Percentiles rank a stretch among this genome's conserved stretches.
phyloP scores from a whole-genome alignment of 2,329 filamentous ascomycete genomes.

The Zasmidium cellare region DNA sequence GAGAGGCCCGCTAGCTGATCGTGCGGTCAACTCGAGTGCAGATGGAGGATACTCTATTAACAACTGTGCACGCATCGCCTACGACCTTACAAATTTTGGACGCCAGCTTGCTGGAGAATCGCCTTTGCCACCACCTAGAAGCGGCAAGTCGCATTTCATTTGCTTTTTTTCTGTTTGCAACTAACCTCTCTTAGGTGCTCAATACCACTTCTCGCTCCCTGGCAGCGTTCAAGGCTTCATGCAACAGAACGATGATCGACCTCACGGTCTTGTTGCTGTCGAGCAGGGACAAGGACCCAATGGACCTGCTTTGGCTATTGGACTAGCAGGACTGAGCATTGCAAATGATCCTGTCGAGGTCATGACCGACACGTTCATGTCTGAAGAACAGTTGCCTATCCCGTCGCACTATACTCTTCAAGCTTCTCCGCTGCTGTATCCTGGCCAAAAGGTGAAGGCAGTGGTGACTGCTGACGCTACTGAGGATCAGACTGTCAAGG shows the following conservation, averaged over 20 bases:
- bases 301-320: background rate
- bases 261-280: background rate
- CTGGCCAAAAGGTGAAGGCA: background rate
- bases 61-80: conserved; percentile 1
- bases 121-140: background rate
- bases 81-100: background rate
- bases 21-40: background rate
- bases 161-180: background rate
- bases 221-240: conserved; percentile 3
- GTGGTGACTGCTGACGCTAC: background rate
- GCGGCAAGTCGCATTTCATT: too few species aligned
- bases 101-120: background rate
- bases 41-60: conserved; percentile 1
- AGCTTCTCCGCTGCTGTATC: background rate
- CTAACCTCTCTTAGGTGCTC: background rate
- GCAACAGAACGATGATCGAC: too few species aligned
- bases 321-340: background rate
- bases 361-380: background rate
- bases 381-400: background rate
- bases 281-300: background rate
- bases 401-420: background rate
- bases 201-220: conserved; percentile 4
- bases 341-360: background rate
- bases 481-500: background rate
- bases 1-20: conserved; percentile 1